These are phyloP conservation scores for Trichophyton rubrum DNA, from an alignment of 2,329 filamentous ascomycete genomes.

Conservation along the genomic window DNA sequence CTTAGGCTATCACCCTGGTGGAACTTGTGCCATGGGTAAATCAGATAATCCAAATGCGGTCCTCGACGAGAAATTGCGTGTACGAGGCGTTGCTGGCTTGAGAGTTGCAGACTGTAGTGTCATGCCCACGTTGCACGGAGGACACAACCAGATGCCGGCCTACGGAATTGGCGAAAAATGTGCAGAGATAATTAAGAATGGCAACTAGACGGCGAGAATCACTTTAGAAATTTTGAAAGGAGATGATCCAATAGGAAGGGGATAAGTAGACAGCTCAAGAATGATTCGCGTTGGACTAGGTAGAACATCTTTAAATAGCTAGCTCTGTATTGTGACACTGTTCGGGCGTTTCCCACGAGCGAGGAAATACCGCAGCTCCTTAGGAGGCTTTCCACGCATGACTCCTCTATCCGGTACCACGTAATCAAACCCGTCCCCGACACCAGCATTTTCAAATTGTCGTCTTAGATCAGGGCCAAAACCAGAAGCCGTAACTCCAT, in stretches of 20 bases:
- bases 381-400: neutral
- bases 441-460: conserved; percentile 54
- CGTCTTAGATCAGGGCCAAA: conserved; percentile 50
- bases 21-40: conserved; percentile 29
- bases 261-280: neutral
- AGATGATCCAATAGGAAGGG: neutral
- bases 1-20: conserved; percentile 25
- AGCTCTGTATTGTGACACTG: neutral
- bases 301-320: neutral
- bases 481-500: conserved; percentile 53
- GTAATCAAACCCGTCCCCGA: conserved; percentile 45
- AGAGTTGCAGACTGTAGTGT: conserved; percentile 48
- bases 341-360: neutral
- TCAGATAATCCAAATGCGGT: conserved; percentile 21
- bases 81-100: conserved; percentile 41
- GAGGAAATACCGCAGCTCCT: neutral
- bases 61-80: conserved; percentile 28
- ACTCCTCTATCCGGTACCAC: conserved; percentile 7
- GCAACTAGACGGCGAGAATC: neutral
- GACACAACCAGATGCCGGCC: conserved; percentile 36
- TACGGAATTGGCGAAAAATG: conserved; percentile 49
- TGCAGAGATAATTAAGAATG: conserved; percentile 38
- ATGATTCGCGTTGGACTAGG: neutral
- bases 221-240: neutral
- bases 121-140: conserved; percentile 43